These are phyloP conservation scores for Tetrapyrgos nigripes DNA, from an alignment of 1,284 basidiomycete species.

Conservation along the genomic window DNA sequence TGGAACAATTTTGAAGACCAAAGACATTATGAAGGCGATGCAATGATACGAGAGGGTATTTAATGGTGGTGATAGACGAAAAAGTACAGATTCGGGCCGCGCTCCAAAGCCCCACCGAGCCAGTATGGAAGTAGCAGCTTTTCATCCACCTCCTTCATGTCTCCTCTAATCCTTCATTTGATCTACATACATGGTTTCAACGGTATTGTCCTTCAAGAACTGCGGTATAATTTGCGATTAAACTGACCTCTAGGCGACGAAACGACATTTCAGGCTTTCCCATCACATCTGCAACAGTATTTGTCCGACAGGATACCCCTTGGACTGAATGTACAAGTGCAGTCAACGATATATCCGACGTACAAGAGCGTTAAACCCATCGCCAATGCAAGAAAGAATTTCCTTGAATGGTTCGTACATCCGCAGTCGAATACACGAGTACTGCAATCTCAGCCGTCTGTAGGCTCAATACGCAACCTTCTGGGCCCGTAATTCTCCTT, in stretches of 20 bases:
- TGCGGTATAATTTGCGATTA: constrained; percentile 11
- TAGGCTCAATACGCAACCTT: constrained; percentile 59
- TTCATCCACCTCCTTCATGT: constrained; percentile 13
- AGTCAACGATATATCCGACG: constrained; percentile 59
- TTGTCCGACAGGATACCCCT: constrained; percentile 41
- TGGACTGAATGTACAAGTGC: constrained; percentile 43
- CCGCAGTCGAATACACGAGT: constrained; percentile 2
- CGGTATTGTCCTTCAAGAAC: constrained; percentile 37
- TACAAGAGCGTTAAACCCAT: constrained; percentile 61
- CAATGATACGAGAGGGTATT: not conserved
- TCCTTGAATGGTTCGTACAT: constrained; percentile 52
- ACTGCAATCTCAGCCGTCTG: not conserved
- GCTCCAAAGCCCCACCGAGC: not conserved
- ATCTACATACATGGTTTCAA: constrained; percentile 62
- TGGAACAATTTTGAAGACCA: constrained; percentile 73
- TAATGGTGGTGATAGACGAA: not conserved
- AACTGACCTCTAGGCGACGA: constrained; percentile 43
- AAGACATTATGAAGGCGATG: constrained; percentile 3
- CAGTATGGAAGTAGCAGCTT: not conserved
- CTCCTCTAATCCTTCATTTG: constrained; percentile 47
- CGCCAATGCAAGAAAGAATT: constrained; percentile 52
- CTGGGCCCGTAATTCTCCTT: constrained; percentile 58
- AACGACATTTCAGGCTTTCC: constrained; percentile 59
- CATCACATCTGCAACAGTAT: constrained; percentile 54
- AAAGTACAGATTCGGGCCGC: not conserved